phyloP scores from a whole-genome alignment of 345 rosid species.

The Eucalyptus pumila region DNA sequence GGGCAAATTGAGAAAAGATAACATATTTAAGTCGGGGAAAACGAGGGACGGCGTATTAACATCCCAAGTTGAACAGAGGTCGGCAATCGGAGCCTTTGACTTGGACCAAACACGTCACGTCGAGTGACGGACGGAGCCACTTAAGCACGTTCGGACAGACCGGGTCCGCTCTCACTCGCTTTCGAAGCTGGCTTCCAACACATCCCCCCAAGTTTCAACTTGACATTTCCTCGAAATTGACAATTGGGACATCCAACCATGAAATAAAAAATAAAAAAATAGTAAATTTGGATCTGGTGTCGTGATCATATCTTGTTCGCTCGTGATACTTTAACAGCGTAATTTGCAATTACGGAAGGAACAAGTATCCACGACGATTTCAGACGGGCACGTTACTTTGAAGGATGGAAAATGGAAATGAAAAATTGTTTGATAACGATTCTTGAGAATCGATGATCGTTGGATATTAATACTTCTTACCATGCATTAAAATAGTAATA shows the following conservation, averaged over 20 bases:
- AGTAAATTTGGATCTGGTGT: neutral
- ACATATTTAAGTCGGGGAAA: neutral
- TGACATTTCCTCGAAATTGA: neutral
- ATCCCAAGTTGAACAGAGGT: neutral
- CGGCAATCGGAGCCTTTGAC: neutral
- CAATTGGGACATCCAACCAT: neutral
- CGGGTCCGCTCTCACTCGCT: neutral
- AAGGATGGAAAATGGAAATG: rapidly evolving
- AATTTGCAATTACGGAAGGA: neutral
- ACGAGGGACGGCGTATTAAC: neutral
- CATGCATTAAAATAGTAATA: too few relatives aligned
- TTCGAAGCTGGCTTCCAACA: neutral
- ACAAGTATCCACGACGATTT: neutral
- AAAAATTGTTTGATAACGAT: too few relatives aligned
- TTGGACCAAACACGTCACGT: neutral
- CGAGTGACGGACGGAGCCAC: neutral
- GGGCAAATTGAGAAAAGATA: neutral
- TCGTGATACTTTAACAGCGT: neutral
- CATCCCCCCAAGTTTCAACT: neutral
- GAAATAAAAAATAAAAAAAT: neutral
- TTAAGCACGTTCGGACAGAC: neutral
- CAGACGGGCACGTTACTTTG: neutral
- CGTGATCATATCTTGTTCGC: neutral
- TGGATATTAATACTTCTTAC: too few relatives aligned
- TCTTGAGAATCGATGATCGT: too few relatives aligned